phyloP scores from a whole-genome alignment of 192 early-diverging fungal genomes.

The Irineochytrium annulatum region DNA sequence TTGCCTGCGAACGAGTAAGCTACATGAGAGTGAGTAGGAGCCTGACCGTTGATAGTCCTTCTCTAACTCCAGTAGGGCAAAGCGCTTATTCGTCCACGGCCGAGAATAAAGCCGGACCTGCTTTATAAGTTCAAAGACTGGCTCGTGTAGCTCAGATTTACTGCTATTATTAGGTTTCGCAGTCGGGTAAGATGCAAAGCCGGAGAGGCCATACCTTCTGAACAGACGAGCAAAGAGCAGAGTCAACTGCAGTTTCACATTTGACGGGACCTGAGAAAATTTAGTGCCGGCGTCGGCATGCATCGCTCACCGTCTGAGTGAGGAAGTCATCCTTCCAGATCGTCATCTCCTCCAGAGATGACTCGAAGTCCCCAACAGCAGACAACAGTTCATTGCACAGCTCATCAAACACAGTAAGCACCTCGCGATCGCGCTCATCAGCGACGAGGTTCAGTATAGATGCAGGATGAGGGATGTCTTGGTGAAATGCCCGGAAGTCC shows the following conservation, averaged over 20 bases:
- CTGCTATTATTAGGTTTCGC: conserved; percentile 14
- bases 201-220: conserved; percentile 31
- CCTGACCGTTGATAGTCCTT: conserved; percentile 43
- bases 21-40: neutral
- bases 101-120: conserved; percentile 46
- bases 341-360: conserved; percentile 48
- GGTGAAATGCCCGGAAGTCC: conserved; percentile 23
- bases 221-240: conserved; percentile 48
- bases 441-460: conserved; percentile 15
- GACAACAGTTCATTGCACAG: conserved; percentile 42
- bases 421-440: conserved; percentile 18
- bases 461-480: conserved; percentile 29
- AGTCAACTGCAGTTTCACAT: conserved; percentile 48
- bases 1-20: conserved; percentile 24
- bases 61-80: conserved; percentile 44
- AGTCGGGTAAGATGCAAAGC: neutral
- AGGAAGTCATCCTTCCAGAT: conserved; percentile 55
- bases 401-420: conserved; percentile 38
- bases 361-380: conserved; percentile 44
- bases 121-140: conserved; percentile 52
- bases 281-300: neutral
- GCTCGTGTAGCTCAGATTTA: conserved; percentile 55
- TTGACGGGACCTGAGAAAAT: conserved; percentile 4
- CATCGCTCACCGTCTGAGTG: conserved; percentile 32
- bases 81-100: conserved; percentile 41